Percentiles rank a stretch among this genome's conserved stretches.
phyloP scores from a whole-genome alignment of 2,329 filamentous ascomycete genomes.

The Fusarium sp. region DNA sequence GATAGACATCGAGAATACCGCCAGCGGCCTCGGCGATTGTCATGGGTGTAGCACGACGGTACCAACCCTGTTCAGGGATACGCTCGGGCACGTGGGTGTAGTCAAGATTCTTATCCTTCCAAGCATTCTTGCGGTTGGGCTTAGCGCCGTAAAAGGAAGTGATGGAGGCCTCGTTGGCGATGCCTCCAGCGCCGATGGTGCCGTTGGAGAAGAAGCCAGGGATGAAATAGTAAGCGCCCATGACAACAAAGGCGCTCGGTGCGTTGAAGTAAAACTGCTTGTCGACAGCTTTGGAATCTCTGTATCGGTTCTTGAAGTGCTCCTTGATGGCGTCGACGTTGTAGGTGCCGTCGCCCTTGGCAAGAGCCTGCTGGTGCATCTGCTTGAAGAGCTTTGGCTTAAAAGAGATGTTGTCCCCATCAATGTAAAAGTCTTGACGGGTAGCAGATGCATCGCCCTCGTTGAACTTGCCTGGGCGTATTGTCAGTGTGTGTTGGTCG shows the following conservation, averaged over 20 bases:
- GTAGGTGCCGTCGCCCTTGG: slow-evolving; percentile 26
- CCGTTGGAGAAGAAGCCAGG: slow-evolving; percentile 33
- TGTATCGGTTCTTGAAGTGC: slow-evolving; percentile 29
- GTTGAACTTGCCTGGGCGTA: slow-evolving; percentile 13
- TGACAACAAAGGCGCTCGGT: slow-evolving; percentile 16
- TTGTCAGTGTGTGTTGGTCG: not conserved
- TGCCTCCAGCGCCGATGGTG: slow-evolving; percentile 19
- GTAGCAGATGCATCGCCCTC: slow-evolving; percentile 30
- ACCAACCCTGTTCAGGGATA: slow-evolving; percentile 27
- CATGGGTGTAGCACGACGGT: slow-evolving; percentile 25
- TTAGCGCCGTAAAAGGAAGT: slow-evolving; percentile 29
- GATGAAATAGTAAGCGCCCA: slow-evolving; percentile 29
- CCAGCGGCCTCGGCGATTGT: slow-evolving; percentile 20
- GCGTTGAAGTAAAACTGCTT: slow-evolving; percentile 29
- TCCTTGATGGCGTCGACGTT: slow-evolving; percentile 25
- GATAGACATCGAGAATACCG: slow-evolving; percentile 22
- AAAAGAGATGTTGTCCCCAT: slow-evolving; percentile 27
- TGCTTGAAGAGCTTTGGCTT: slow-evolving; percentile 18
- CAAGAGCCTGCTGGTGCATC: slow-evolving; percentile 20
- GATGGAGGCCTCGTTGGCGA: slow-evolving; percentile 27
- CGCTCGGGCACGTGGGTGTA: slow-evolving; percentile 27
- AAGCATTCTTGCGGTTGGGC: slow-evolving; percentile 11
- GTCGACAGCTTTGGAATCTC: slow-evolving; percentile 17
- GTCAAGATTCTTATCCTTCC: slow-evolving; percentile 20
- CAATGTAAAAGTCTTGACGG: slow-evolving; percentile 23